Evolutionary conservation across 768 basidiomycete species (phyloP).

Genomic region (Suillus subluteus): DNA sequence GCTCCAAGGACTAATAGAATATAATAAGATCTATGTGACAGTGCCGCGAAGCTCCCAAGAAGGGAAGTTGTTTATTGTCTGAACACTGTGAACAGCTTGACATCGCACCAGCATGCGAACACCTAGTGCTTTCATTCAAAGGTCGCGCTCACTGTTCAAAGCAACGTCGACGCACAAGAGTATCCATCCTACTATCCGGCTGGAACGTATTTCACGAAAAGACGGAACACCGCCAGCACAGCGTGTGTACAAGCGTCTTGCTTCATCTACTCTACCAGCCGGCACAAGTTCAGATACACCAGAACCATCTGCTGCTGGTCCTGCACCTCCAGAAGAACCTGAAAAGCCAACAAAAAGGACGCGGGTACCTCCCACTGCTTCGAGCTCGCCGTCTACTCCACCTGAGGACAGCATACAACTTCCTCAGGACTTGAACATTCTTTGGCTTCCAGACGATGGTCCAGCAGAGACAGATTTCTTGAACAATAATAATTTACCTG

Average conservation of each 20-base stretch:
- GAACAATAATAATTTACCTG: slow-evolving; percentile 53
- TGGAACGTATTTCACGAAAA: slow-evolving; percentile 28
- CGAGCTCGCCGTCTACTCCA: slow-evolving; percentile 3
- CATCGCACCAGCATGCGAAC: slow-evolving; percentile 36
- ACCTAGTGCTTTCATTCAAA: slow-evolving; percentile 35
- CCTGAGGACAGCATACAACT: slow-evolving; percentile 45
- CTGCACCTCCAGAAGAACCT: slow-evolving; percentile 9
- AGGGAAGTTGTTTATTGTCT: not conserved
- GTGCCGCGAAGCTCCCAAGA: not conserved
- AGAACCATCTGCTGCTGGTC: not conserved
- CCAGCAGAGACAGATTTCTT: slow-evolving; percentile 28
- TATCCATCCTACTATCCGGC: slow-evolving; percentile 25
- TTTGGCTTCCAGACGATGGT: slow-evolving; percentile 59
- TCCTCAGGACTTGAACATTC: slow-evolving; percentile 59
- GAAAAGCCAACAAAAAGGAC: slow-evolving; percentile 12
- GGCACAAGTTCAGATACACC: slow-evolving; percentile 1
- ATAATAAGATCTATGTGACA: not conserved
- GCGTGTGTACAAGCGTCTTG: slow-evolving; percentile 16
- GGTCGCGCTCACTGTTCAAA: slow-evolving; percentile 37
- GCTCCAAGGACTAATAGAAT: not conserved
- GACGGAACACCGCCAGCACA: slow-evolving; percentile 19
- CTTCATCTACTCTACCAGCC: slow-evolving; percentile 8
- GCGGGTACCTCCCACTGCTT: not conserved
- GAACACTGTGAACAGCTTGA: not conserved
- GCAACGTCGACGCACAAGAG: slow-evolving; percentile 24